Evolutionary conservation across 768 basidiomycete genomes (phyloP), one percentile per base, ranked within the genome.

Genomic region (Lentinula lateritia): DNA sequence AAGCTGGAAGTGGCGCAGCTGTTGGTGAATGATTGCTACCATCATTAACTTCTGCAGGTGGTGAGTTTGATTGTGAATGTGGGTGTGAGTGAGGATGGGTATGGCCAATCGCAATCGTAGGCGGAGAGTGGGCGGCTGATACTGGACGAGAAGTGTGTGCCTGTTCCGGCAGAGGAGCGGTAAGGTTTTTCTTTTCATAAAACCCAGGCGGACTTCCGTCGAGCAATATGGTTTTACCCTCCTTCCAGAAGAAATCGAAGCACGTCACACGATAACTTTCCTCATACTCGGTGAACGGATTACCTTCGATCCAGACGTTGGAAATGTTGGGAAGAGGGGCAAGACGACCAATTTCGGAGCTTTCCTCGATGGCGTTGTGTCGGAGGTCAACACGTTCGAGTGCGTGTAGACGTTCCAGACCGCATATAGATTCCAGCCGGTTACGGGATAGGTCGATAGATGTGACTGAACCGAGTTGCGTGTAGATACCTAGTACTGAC

Each of bases 371-470:
- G 58, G 83, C 75, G 65, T 98, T 98, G 58, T 78, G 71, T 6
- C 93, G 83, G 15, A 98, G 76, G 72, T 98, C 95, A 34, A 97
- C 80, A 39, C 91, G 83, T 70, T 95, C 89, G 10, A 98, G 82
- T 2, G 86, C 90, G 61, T 83, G 76, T 0, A 98, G 80, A n/a
- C 95, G 86, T 72, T 98, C 96, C 6, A 98, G 81, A 16, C 96
- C 96, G 63, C 93, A 95, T 58, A 98, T 84, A n/a, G 93, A 94
- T 68, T 96, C 93, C 55, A 98, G 84, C 5, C 96, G 86, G 69
- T 98, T 98, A 59, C 81, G 78, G 1, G 91, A 83, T 16, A 98
- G 80, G 72, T 96, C 94, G 67, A 98, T 78, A 6, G 81, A 78
- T 16, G 88, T 78, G 28, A 97, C 80, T 63, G 88, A 86, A 1